Percentiles rank a stretch among this genome's conserved stretches.
phyloP scores from a whole-genome alignment of 1,284 basidiomycete genomes.

The Moesziomyces aphidis region DNA sequence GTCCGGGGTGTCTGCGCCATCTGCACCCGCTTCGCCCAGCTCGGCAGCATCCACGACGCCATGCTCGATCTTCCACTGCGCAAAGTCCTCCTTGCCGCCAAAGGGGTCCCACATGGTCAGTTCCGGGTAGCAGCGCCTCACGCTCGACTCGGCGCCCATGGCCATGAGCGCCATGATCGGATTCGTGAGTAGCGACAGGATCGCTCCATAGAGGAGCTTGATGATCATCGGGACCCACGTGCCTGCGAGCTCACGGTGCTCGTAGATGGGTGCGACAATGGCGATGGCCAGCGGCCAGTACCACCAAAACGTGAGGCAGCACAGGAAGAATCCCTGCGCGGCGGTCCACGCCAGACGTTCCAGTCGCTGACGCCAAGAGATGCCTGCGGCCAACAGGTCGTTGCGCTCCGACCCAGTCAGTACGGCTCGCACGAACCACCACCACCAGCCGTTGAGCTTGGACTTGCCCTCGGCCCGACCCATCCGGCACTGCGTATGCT shows the following conservation, averaged over 20 bases:
- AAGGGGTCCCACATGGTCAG: constrained; percentile 41
- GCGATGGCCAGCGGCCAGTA: constrained; percentile 65
- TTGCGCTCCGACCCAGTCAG: constrained; percentile 60
- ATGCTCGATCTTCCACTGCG: constrained; percentile 35
- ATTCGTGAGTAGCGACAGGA: constrained; percentile 61
- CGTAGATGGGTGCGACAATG: constrained; percentile 65
- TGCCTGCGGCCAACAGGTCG: constrained; percentile 46
- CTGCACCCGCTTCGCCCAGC: constrained; percentile 3
- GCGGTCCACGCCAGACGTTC: constrained; percentile 61
- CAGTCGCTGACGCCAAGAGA: constrained; percentile 52
- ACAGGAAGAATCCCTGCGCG: constrained; percentile 57
- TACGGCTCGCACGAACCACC: constrained; percentile 57
- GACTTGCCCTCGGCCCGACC: constrained; percentile 40
- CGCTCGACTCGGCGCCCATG: constrained; percentile 59
- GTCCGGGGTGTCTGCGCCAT: constrained; percentile 1
- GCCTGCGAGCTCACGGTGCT: constrained; percentile 56
- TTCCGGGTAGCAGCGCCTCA: constrained; percentile 56
- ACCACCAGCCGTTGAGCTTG: constrained; percentile 30
- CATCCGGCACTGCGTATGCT: constrained; percentile 39
- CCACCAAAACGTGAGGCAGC: constrained; percentile 61
- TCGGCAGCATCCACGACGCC: constrained; percentile 21
- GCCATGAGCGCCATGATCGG: constrained; percentile 65
- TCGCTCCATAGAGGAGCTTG: constrained; percentile 66
- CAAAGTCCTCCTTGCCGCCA: constrained; percentile 40
- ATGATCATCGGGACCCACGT: constrained; percentile 66